phyloP scores from a whole-genome alignment of 2,329 filamentous ascomycete species.

The Aspergillus neoniger region DNA sequence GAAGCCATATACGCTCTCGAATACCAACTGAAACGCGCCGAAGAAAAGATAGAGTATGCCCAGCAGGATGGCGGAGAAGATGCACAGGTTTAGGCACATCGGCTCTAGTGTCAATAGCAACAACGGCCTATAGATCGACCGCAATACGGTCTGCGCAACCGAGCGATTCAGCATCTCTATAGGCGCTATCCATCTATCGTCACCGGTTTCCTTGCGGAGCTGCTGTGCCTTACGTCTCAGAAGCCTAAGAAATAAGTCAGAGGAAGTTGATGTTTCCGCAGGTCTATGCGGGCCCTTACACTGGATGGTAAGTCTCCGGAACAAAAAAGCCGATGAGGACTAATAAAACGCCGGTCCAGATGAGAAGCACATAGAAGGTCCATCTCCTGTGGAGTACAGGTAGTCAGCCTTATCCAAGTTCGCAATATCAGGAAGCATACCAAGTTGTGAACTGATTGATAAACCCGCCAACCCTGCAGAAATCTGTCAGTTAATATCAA shows the following conservation, averaged over 20 bases:
- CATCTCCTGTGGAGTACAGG: slow-evolving; percentile 57
- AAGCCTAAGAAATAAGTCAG: slow-evolving; percentile 43
- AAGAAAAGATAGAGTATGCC: slow-evolving; percentile 91
- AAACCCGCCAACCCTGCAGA: slow-evolving; percentile 68
- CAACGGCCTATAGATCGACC: slow-evolving; percentile 66
- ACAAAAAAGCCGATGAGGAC: slow-evolving; percentile 69
- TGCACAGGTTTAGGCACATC: slow-evolving; percentile 80
- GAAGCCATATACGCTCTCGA: slow-evolving; percentile 72
- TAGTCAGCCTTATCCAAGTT: slow-evolving; percentile 8
- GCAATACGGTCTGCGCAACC: slow-evolving; percentile 61
- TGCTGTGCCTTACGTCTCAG: slow-evolving; percentile 70
- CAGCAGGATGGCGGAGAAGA: slow-evolving; percentile 81
- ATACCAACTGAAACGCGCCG: slow-evolving; percentile 81
- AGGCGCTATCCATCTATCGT: slow-evolving; percentile 72
- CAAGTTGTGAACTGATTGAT: slow-evolving; percentile 75
- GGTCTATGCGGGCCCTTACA: slow-evolving; percentile 28
- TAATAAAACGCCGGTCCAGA: slow-evolving; percentile 72
- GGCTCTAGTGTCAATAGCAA: slow-evolving; percentile 78
- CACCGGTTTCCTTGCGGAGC: slow-evolving; percentile 73
- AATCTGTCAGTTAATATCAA: slow-evolving; percentile 14
- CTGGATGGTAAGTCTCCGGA: slow-evolving; percentile 80
- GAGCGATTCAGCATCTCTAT: slow-evolving; percentile 73
- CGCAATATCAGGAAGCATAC: slow-evolving; percentile 30
- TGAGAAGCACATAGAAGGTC: slow-evolving; percentile 82
- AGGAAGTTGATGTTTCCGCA: not conserved